A percentile compares a stretch with the other conserved stretches of the same genome.
These are phyloP conservation scores for Platismatia glauca DNA, from an alignment of 495 filamentous ascomycete genomes.

Conservation along the genomic window DNA sequence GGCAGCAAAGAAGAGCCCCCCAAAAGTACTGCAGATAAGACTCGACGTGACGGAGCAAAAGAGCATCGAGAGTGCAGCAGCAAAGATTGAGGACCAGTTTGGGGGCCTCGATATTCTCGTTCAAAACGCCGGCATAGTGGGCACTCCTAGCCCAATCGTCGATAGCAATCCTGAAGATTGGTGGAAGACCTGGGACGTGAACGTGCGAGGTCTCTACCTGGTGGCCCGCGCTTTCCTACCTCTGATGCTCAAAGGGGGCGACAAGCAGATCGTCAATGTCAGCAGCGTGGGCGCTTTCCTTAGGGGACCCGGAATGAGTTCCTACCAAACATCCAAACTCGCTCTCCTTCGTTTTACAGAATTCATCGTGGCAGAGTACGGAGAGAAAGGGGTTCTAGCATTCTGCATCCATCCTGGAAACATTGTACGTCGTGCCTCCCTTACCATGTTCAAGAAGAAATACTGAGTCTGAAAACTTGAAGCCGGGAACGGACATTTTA, in stretches of 20 bases:
- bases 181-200: slow-evolving; percentile 37
- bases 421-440: no score
- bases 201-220: slow-evolving; percentile 37
- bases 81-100: slow-evolving; percentile 30
- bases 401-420: slow-evolving; percentile 39
- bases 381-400: slow-evolving; percentile 32
- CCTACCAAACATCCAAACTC: slow-evolving; percentile 38
- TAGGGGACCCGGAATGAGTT: slow-evolving; percentile 23
- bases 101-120: slow-evolving; percentile 46
- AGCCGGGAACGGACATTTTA: slow-evolving; percentile 31
- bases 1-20: slow-evolving; percentile 26
- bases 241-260: slow-evolving; percentile 31
- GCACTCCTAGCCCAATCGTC: slow-evolving; percentile 15
- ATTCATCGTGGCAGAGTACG: slow-evolving; percentile 36
- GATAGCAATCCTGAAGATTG: slow-evolving; percentile 31
- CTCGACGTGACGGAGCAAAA: slow-evolving; percentile 37
- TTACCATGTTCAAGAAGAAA: no score
- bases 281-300: slow-evolving; percentile 30
- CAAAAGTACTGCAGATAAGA: slow-evolving; percentile 32
- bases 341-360: slow-evolving; percentile 35
- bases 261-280: slow-evolving; percentile 31
- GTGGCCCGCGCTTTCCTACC: slow-evolving; percentile 36
- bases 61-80: slow-evolving; percentile 32
- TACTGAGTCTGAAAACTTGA: no score
- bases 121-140: slow-evolving; percentile 37